Percentiles rank a stretch among this genome's conserved stretches.
phyloP scores from a whole-genome alignment of 2,329 filamentous ascomycete species.

The Neoscytalidium dimidiatum region DNA sequence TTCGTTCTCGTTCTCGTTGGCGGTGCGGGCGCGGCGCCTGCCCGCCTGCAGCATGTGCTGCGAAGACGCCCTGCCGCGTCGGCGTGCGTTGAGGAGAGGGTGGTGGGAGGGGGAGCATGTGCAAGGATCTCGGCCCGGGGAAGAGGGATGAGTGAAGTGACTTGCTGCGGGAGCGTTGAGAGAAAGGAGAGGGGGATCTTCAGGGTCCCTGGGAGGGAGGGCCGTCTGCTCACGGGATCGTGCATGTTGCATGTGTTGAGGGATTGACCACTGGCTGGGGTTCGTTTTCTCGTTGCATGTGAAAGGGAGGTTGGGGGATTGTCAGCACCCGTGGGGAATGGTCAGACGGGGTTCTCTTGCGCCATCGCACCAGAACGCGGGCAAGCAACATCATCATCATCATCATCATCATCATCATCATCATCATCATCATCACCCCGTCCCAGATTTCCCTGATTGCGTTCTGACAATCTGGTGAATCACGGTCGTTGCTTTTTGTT shows the following conservation, averaged over 20 bases:
- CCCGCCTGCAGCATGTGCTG: neutral
- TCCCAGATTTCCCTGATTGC: neutral
- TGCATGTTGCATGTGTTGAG: constrained; percentile 15
- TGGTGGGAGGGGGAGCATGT: neutral
- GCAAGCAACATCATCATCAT: neutral
- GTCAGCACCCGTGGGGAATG: neutral
- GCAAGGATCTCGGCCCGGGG: neutral
- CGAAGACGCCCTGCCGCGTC: neutral
- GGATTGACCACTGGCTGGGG: neutral
- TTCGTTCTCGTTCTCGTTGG: no score
- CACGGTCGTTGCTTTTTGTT: neutral
- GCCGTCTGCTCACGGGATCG: neutral
- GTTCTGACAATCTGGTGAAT: neutral
- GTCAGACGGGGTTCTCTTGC: constrained; percentile 1
- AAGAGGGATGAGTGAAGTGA: neutral
- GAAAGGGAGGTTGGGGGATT: neutral
- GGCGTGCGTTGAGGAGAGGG: neutral
- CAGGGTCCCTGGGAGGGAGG: neutral
- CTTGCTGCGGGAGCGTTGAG: constrained; percentile 14
- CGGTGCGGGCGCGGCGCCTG: neutral
- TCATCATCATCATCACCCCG: no score
- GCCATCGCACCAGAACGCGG: neutral
- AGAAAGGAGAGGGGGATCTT: constrained; percentile 10
- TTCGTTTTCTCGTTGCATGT: neutral
- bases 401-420: neutral